Evolutionary conservation across 2,329 filamentous ascomycete genomes (phyloP), one percentile per base, ranked within the genome.

Genomic region (Hypoxylon sp.): DNA sequence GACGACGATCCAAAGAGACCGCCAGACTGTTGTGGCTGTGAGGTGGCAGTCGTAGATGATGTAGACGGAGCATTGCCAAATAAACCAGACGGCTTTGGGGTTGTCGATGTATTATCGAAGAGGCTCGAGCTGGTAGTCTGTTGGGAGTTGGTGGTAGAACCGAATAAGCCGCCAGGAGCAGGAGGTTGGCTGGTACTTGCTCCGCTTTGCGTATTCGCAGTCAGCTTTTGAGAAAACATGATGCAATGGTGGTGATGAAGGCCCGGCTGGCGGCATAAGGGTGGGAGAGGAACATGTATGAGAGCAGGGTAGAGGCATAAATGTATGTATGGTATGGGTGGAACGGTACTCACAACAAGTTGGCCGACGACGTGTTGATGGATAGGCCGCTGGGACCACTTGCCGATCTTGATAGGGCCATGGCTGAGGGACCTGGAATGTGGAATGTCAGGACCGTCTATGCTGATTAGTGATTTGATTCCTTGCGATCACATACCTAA

Each of bases 311-410:
- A 49, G 60, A n/a, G 51, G 36, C 48, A 45, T 45, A 44, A 38
- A 69, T 57, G 44, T 18, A 51, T n/a, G 30, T 55, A 18, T 18
- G 24, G 42, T 14, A 45, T 16, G 48, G 45, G 16, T 6, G 33
- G 11, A 46, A 8, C 28, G 26, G 26, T 32, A 80, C 83, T 76
- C 72, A 86, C 84, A 84, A 84, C 65, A 82, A 77, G 76, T 88
- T 89, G 67, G 87, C 87, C 61, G 85, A 81, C 68, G 82, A 84
- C 16, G 87, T 89, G 78, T 89, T 90, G 78, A 89, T 89, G 73
- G 84, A 87, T 69, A 89, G 81, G 74, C 85, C 86, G 68, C 81
- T 84, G 65, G 86, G 86, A 72, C 84, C 86, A 76, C 86, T 88
- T 62, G 84, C 83, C 71, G 86, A 88, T 76, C 86, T 82, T 62